Conservation (phyloP, 768 basidiomycete genomes). For the Agrocybe pediades region DNA sequence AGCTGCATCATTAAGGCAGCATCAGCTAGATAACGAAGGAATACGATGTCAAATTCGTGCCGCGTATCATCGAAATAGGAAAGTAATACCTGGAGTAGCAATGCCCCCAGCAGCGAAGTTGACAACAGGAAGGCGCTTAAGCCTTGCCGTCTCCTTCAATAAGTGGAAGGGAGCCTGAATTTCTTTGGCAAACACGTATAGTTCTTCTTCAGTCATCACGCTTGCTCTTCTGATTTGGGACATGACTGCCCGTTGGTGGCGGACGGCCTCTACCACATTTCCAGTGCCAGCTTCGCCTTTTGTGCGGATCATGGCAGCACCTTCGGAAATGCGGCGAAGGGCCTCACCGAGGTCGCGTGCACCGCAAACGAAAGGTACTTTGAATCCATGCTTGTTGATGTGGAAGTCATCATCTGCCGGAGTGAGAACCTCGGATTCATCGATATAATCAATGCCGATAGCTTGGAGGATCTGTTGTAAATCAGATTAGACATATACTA, state of each 20-base stretch:
- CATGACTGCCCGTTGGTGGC: constrained; percentile 84
- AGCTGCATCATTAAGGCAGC: constrained; percentile 99
- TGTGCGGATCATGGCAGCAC: constrained; percentile 97
- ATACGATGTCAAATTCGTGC: background rate
- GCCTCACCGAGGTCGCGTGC: constrained; percentile 96
- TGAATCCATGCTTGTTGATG: constrained; percentile 96
- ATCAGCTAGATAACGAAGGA: constrained; percentile 58
- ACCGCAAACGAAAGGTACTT: constrained; percentile 95
- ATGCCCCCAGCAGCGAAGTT: constrained; percentile 96
- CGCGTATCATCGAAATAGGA: background rate
- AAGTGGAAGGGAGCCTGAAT: constrained; percentile 94
- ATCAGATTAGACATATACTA: constrained; percentile 1
- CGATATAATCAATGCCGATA: constrained; percentile 95
- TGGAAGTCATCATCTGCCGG: constrained; percentile 96
- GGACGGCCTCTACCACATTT: constrained; percentile 92
- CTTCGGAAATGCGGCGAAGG: constrained; percentile 93
- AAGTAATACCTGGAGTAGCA: constrained; percentile 76
- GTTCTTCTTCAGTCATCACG: constrained; percentile 92
- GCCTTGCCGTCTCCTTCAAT: constrained; percentile 91
- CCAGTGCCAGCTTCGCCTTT: constrained; percentile 93
- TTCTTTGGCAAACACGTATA: constrained; percentile 91
- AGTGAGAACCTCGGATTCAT: constrained; percentile 93
- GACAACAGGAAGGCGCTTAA: constrained; percentile 93
- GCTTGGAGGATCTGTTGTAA: constrained; percentile 97
- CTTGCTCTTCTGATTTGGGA: constrained; percentile 83